Percentiles rank a stretch among this genome's conserved stretches.
Evolutionary conservation across 2,329 filamentous ascomycete species (phyloP).

Genomic region (Fusarium piperis): DNA sequence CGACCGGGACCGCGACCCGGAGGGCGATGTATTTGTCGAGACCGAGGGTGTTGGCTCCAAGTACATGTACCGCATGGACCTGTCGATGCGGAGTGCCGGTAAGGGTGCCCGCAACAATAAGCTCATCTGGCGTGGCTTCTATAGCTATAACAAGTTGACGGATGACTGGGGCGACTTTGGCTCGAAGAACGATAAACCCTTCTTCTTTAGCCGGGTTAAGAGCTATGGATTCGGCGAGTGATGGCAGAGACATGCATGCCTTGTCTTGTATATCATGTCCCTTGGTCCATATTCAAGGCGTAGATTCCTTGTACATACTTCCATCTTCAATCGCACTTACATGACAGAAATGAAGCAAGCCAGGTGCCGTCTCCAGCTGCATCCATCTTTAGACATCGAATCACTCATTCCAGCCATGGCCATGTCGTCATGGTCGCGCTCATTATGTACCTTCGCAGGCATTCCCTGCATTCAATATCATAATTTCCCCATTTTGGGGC

Average conservation of each 20-base stretch:
- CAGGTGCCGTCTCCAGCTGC: background rate
- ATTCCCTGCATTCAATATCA: background rate
- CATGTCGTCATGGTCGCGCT: background rate
- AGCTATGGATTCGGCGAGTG: constrained; percentile 64
- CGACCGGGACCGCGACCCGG: constrained; percentile 47
- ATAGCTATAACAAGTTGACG: constrained; percentile 88
- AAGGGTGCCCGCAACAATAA: constrained; percentile 82
- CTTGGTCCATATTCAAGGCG: background rate
- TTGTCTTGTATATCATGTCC: background rate
- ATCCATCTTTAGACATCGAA: background rate
- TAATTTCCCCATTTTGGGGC: background rate
- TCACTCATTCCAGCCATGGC: background rate
- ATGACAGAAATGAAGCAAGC: background rate
- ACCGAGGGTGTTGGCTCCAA: constrained; percentile 82
- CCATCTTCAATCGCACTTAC: background rate
- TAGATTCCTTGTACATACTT: background rate
- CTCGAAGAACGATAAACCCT: constrained; percentile 70
- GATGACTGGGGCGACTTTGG: constrained; percentile 90
- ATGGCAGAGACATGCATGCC: background rate
- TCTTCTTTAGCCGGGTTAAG: constrained; percentile 73
- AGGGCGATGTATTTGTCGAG: constrained; percentile 82
- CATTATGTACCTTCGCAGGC: background rate
- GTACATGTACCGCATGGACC: constrained; percentile 86
- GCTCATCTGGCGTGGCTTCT: constrained; percentile 87
- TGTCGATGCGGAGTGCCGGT: constrained; percentile 73